phyloP scores from a whole-genome alignment of 768 basidiomycete species.

The Panaeolus papilionaceus region DNA sequence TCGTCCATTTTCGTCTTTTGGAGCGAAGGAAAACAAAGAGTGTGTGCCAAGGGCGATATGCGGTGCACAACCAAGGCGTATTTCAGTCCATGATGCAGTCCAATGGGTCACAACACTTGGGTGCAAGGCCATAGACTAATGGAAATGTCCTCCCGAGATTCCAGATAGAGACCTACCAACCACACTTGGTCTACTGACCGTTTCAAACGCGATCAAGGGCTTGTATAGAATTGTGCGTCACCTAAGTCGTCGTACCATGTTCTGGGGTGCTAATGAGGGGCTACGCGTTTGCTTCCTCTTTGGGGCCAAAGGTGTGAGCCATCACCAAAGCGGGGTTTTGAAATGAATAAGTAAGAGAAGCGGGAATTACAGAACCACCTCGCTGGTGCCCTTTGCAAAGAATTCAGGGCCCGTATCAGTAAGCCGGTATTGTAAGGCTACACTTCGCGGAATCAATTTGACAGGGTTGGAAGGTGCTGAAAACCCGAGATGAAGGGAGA shows the following conservation, averaged over 20 bases:
- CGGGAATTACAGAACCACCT: constrained; percentile 57
- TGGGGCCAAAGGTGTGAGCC: not conserved
- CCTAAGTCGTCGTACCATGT: not conserved
- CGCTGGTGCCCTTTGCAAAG: constrained; percentile 76
- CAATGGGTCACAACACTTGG: no score
- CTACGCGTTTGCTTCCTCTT: not conserved
- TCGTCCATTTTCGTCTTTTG: no score
- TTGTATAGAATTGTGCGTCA: not conserved
- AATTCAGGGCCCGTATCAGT: constrained; percentile 69
- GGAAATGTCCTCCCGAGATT: not conserved
- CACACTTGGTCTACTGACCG: no score
- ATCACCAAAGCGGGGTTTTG: not conserved
- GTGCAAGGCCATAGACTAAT: not conserved
- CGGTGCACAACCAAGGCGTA: no score
- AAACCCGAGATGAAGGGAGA: constrained; percentile 67
- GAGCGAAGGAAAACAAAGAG: no score
- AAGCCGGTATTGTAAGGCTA: constrained; percentile 74
- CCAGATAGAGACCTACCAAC: not conserved
- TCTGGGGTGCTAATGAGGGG: not conserved
- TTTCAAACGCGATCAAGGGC: not conserved
- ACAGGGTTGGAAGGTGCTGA: constrained; percentile 38
- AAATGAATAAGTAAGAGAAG: not conserved
- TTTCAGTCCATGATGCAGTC: no score
- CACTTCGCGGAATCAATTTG: constrained; percentile 53
- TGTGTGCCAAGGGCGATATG: no score